Base-by-base conservation (phyloP, 257 asterid species). In the Solanum tacnaense region DNA sequence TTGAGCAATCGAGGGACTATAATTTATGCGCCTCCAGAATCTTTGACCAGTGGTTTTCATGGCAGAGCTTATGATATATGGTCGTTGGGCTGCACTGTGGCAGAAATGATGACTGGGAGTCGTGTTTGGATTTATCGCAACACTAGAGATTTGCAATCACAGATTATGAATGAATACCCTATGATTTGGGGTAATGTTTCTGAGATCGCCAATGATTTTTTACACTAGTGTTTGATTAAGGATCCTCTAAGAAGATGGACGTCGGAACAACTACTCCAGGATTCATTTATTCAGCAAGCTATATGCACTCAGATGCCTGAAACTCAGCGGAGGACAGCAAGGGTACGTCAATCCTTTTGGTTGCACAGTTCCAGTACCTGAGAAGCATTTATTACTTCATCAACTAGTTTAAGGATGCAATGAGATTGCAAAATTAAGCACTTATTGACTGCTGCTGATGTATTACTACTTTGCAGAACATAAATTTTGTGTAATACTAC, bases 241-340 rank as follows among this genome's bases (percentile, higher is more conserved):
- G 86, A 76, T 3, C 78, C 13, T 16, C 41, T 2, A 4, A 21
- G 82, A 23, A 87, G 89, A 74, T 87, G 91, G 88, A 87, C 87
- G 4, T 62, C 62, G 2, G 23, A 36, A 46, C 58, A 2, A 13
- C 83, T 89, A n/a, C 76, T 75, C 16, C 13, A 39, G 4, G 88
- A 87, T 87, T 84, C 86, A 0, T 89, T 89, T 44, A 58, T 89
- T 11, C 60, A 13, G 27, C 23, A 62, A 13, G 32, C 34, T n/a
- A 1, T 23, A 12, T 23, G 32, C 4, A 38, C 3, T 76, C 5
- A 2, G 15, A 62, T 44, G 52, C 6, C 16, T 44, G 16, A 44
- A 44, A 44, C 52, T 44, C 52, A 44, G 52, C 6, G 21, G 3
- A 13, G 58, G 58, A 49, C 21, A 15, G 58, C 49, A 41, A 41